Base-by-base conservation (phyloP, 2,329 filamentous ascomycete genomes). In the Arthroderma sp. region DNA sequence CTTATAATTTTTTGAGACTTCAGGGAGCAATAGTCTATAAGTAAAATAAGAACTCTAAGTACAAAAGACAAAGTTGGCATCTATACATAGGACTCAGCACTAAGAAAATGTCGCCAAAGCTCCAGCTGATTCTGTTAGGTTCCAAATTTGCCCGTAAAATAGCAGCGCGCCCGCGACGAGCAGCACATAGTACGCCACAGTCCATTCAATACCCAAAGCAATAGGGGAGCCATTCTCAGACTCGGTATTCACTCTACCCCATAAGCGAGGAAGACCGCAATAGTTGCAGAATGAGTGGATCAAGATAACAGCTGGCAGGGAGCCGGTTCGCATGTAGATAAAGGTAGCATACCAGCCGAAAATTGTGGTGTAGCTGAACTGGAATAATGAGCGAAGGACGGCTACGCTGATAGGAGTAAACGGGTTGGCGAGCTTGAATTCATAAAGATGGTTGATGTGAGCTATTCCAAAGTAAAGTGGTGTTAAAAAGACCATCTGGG, bases 341-440 rank as follows among this genome's bases (percentile, higher is more conserved):
- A 96, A 98, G 0, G 86, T 87, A 4, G 84, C 88, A 64, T 91
- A 94, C 64, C 86, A 87, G 50, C 91, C 91, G 57, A 98, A 98
- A 4, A 96, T 64, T 5, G 86, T 88, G 0, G 91, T 98, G 64
- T 94, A 98, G 3, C 74, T 71, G 56, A 98, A 82, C 60, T 96
- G 91, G 52, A 96, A 74, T 7, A 87, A 52, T 2, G 86, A 86
- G 41, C 86, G 79, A 29, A 83, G 58, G 4, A 91, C 57, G 5
- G 82, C 78, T 1, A 76, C 71, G 1, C 72, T 52, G 8, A 80
- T 58, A 0, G 84, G 75, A 1, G 82, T 78, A 50, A 77, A 71
- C 6, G 86, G 85, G 55, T 93, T 78, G 1, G 83, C 85, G 46
- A 94, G 71, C 46, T 83, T 76, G 64, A 94, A 94, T 66, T 96